phyloP scores from a whole-genome alignment of 2,329 filamentous ascomycete genomes.

The Dactylonectria macrodidyma region DNA sequence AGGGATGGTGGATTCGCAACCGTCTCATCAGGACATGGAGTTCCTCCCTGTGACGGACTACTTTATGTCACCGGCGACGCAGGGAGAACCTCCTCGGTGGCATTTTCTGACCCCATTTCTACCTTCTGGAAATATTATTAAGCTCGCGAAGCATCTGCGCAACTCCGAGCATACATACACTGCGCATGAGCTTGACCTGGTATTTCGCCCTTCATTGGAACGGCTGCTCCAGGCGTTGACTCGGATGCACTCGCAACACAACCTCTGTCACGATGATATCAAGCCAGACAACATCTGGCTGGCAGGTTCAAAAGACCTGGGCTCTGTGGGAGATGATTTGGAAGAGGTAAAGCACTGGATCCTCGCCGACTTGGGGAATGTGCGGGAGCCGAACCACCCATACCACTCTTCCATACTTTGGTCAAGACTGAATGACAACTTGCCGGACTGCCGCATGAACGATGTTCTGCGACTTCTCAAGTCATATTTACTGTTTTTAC shows the following conservation, averaged over 20 bases:
- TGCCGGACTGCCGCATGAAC: slow-evolving; percentile 51
- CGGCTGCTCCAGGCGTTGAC: slow-evolving; percentile 46
- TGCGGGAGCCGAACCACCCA: slow-evolving; percentile 46
- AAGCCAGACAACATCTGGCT: slow-evolving; percentile 53
- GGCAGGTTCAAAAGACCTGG: slow-evolving; percentile 13
- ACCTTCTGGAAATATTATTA: slow-evolving; percentile 44
- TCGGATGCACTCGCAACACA: slow-evolving; percentile 43
- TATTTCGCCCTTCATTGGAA: slow-evolving; percentile 50
- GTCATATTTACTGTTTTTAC: slow-evolving; percentile 50
- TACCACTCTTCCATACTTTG: slow-evolving; percentile 52
- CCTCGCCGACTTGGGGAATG: slow-evolving; percentile 52
- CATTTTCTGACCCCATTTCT: slow-evolving; percentile 50
- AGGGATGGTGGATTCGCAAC: slow-evolving; percentile 32
- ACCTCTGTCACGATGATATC: slow-evolving; percentile 53
- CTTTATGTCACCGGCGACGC: slow-evolving; percentile 42
- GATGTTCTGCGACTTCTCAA: slow-evolving; percentile 51
- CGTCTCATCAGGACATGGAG: slow-evolving; percentile 20
- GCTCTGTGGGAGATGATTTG: background rate
- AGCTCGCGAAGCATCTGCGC: slow-evolving; percentile 44
- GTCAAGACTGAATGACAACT: slow-evolving; percentile 47
- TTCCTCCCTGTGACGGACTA: slow-evolving; percentile 52
- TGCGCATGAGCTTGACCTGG: slow-evolving; percentile 47
- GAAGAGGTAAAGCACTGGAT: slow-evolving; percentile 46
- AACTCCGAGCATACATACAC: slow-evolving; percentile 28
- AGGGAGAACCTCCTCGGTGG: slow-evolving; percentile 39